Evolutionary conservation across 768 basidiomycete genomes (phyloP).

Genomic region (Macrolepiota fuliginosa): DNA sequence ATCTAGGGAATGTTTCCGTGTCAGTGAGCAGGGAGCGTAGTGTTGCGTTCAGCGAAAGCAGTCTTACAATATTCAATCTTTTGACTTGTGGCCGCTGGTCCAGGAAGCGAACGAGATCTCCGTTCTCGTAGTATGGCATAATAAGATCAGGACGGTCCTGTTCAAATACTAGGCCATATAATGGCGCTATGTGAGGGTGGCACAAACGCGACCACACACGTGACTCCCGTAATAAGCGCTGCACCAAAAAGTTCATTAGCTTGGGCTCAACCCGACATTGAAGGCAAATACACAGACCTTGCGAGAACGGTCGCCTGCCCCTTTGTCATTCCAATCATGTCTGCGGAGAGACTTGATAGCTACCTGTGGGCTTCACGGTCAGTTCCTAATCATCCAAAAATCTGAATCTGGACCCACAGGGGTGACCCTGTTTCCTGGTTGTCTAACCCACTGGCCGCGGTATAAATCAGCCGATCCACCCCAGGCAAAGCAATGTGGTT

Average conservation of each 20-base stretch:
- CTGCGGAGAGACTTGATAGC: slow-evolving; percentile 6
- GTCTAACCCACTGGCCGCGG: slow-evolving; percentile 9
- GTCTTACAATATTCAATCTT: slow-evolving; percentile 8
- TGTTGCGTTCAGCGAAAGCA: too few relatives aligned
- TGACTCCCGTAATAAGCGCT: slow-evolving; percentile 16
- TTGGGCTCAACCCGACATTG: not conserved
- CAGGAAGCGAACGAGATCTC: slow-evolving; percentile 15
- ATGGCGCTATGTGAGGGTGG: slow-evolving; percentile 16
- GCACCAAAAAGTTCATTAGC: too few relatives aligned
- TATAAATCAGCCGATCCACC: slow-evolving; percentile 17
- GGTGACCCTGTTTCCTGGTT: not conserved
- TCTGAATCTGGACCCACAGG: not conserved
- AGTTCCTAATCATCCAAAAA: not conserved
- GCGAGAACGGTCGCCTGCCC: not conserved
- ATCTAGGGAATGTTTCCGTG: not conserved
- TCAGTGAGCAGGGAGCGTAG: not conserved
- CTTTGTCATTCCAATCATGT: not conserved
- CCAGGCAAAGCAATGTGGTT: slow-evolving; percentile 15
- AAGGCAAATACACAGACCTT: not conserved
- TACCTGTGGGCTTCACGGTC: slow-evolving; percentile 1
- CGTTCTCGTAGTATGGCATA: slow-evolving; percentile 16
- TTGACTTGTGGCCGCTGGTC: slow-evolving; percentile 6
- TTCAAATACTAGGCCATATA: slow-evolving; percentile 16
- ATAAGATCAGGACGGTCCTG: slow-evolving; percentile 14
- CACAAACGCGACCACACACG: slow-evolving; percentile 10